Percentiles rank a stretch among this genome's conserved stretches.
Evolutionary conservation across 192 early-diverging fungal species (phyloP).

Genomic region (Radiomyces spectabilis): DNA sequence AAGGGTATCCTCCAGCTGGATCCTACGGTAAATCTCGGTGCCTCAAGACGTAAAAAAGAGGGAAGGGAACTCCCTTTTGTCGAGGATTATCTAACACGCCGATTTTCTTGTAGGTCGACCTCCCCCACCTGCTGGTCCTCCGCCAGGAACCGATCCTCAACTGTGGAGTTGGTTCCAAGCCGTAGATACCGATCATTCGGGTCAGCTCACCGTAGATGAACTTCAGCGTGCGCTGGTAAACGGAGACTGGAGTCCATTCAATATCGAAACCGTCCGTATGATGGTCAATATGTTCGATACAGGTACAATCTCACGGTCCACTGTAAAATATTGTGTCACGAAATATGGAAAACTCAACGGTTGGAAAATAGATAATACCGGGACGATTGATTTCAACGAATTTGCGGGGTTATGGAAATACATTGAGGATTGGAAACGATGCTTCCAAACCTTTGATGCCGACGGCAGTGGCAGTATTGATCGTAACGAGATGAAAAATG

Average conservation of each 20-base stretch:
- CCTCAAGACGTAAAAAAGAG: constrained; percentile 1
- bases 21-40: background rate
- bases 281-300: constrained; percentile 79
- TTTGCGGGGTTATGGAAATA: constrained; percentile 75
- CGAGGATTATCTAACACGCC: background rate
- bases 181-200: constrained; percentile 59
- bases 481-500: constrained; percentile 58
- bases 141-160: constrained; percentile 27
- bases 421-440: constrained; percentile 79
- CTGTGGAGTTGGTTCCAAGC: constrained; percentile 49
- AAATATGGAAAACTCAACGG: no score
- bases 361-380: constrained; percentile 64
- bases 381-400: constrained; percentile 71
- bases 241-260: constrained; percentile 77
- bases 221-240: constrained; percentile 68
- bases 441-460: constrained; percentile 70
- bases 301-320: constrained; percentile 18
- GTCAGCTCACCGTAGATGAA: constrained; percentile 62
- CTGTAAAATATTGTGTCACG: background rate
- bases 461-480: constrained; percentile 74
- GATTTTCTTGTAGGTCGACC: background rate
- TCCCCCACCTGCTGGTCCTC: constrained; percentile 9
- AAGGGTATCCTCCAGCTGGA: background rate
- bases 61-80: background rate
- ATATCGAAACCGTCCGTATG: constrained; percentile 72